Conservation (phyloP, 2,329 filamentous ascomycete species). For the Cercospora canescens region DNA sequence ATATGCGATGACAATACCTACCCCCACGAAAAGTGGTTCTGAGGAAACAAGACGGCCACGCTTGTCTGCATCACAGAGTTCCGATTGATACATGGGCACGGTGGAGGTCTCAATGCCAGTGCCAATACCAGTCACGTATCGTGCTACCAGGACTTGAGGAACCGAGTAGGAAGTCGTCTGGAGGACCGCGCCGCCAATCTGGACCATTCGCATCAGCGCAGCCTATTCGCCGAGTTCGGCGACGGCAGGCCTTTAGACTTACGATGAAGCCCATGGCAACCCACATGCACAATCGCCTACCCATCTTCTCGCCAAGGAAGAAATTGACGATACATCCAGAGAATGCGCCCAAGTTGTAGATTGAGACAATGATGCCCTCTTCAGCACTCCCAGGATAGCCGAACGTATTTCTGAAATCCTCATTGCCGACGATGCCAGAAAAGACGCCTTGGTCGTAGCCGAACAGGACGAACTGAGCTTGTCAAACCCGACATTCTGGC, state of each 20-base stretch:
- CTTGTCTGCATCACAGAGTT: slow-evolving; percentile 36
- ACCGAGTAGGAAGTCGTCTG: slow-evolving; percentile 48
- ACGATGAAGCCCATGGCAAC: slow-evolving; percentile 46
- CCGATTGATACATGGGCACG: slow-evolving; percentile 44
- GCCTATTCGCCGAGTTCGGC: neutral
- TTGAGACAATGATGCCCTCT: slow-evolving; percentile 47
- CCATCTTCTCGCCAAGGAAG: slow-evolving; percentile 49
- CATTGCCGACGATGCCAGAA: slow-evolving; percentile 44
- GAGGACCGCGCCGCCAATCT: slow-evolving; percentile 46
- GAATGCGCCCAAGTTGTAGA: slow-evolving; percentile 63
- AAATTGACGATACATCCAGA: slow-evolving; percentile 56
- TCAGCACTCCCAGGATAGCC: slow-evolving; percentile 39
- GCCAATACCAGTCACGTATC: slow-evolving; percentile 51
- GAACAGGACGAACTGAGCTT: slow-evolving; percentile 35
- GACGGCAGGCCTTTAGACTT: neutral
- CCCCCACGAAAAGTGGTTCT: slow-evolving; percentile 38
- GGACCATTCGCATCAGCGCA: neutral
- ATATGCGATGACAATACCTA: slow-evolving; percentile 36
- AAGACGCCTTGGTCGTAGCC: slow-evolving; percentile 33
- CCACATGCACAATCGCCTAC: slow-evolving; percentile 52
- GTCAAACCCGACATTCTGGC: neutral
- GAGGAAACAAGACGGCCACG: slow-evolving; percentile 37
- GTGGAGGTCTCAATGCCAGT: slow-evolving; percentile 50
- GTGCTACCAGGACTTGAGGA: slow-evolving; percentile 48
- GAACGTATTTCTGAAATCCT: slow-evolving; percentile 42